Base-by-base conservation (phyloP, 192 early-diverging fungal species). In the Fimicolochytrium jonesii region DNA sequence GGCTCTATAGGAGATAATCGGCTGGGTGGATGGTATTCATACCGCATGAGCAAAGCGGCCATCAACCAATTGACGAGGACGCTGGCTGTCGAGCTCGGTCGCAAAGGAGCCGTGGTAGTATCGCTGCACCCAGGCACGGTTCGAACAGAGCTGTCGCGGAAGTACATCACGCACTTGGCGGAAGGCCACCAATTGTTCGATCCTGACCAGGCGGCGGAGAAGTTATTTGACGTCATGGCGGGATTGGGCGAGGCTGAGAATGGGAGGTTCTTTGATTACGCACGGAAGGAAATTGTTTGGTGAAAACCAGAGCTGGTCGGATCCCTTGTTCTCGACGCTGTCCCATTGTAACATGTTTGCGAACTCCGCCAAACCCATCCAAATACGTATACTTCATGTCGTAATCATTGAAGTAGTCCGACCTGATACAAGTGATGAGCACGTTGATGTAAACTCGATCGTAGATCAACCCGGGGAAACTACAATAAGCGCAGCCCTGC, bases 1-100 rank as follows among this genome's bases (percentile, higher is more conserved):
- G 69, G 62, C 50, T 60, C 46, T 1, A 71, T 71, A 34, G 70
- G 58, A 11, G 71, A 73, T 49, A 73, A 73, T 34, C 31, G 51
- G 6, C 61, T 68, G 1, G 71, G 71, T 1, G 71, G 71, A 2
- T 73, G 71, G 71, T 69, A 69, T 34, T 64, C 60, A 17, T 73
- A 73, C 56, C 54, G 71, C 13, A 59, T 64, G 47, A 42, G 46
- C 9, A 73, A 73, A 35, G 66, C 71, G 4, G 71, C 60, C 0
- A 34, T 64, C 36, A 73, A 73, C 41, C 59, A 65, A 42, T 15
- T 67, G 25, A 64, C 61, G 1, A 64, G 32, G 20, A 64, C 61
- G 2, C 18, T 68, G 52, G 31, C 52, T 10, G 41, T 59, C n/a
- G 71, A 73, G 58, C 54, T 73, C 25, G 60, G 48, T 15, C 22